Percentiles rank a stretch among this genome's conserved stretches.
phyloP scores from a whole-genome alignment of 805 yeast species.

The Phaffomyces antillensis region DNA sequence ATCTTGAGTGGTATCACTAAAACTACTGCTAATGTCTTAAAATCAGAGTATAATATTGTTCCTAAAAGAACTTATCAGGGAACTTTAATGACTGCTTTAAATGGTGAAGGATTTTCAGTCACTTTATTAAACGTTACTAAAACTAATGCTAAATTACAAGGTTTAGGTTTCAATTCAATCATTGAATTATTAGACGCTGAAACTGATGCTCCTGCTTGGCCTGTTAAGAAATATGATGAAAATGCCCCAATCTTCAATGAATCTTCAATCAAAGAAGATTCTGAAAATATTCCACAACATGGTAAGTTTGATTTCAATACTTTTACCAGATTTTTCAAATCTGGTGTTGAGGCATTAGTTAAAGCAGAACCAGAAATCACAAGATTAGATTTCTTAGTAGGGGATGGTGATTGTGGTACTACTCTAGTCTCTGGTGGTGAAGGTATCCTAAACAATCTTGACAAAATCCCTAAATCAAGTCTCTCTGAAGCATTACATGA shows the following conservation, averaged over 20 bases:
- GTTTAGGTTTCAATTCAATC: conserved; percentile 26
- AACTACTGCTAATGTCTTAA: conserved; percentile 46
- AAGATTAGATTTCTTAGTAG: conserved; percentile 78
- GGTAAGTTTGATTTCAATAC: conserved; percentile 29
- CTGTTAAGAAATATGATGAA: conserved; percentile 22
- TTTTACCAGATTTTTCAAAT: conserved; percentile 31
- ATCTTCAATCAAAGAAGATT: conserved; percentile 23
- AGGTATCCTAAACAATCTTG: conserved; percentile 53
- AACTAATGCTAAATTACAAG: conserved; percentile 31
- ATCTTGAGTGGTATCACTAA: conserved; percentile 70
- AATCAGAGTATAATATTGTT: conserved; percentile 41
- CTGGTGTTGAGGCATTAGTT: conserved; percentile 46
- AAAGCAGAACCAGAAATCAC: conserved; percentile 80
- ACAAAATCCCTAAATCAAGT: conserved; percentile 31
- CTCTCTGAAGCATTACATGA: conserved; percentile 54
- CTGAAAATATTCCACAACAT: conserved; percentile 27
- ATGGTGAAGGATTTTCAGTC: conserved; percentile 87
- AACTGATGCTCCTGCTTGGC: conserved; percentile 83
- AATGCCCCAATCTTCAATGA: conserved; percentile 27
- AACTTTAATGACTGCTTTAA: conserved; percentile 80
- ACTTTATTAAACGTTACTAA: conserved; percentile 68
- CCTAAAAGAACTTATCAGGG: conserved; percentile 73
- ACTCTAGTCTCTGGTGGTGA: conserved; percentile 79
- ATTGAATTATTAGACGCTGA: conserved; percentile 59
- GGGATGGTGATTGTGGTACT: conserved; percentile 97